Evolutionary conservation across 176 grass and related monocot genomes (phyloP), one percentile per base, ranked within the genome.

Genomic region (Carex myosuroides): DNA sequence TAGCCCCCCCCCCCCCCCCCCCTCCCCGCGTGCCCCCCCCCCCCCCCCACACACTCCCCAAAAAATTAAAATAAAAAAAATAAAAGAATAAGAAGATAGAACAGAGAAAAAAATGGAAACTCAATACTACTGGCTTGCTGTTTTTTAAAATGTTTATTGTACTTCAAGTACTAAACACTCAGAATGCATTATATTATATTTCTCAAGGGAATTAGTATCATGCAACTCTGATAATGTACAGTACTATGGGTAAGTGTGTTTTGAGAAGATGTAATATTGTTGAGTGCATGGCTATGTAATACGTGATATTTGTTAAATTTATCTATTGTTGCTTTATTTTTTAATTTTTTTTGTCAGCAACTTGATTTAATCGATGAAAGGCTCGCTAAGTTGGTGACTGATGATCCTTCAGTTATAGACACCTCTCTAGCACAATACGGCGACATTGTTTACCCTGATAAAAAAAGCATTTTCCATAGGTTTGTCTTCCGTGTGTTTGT

Each of bases 331-430:
- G 74, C 48, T 75, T 46, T 20, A 87, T 75, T 70, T 57, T 79
- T 64, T 13, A 39, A 35, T 35, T 39, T 60, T 18, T 86, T 80
- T 75, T 76, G 6, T 88, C 65, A 99, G 96, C 85, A 89, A 63
- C 84, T 99, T 64, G 70, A 87, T 83, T 87, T 91, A 48, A 67
- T 99, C 58, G 96, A 99, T 52, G 91, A 95, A 26, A 87, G 93
- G 22, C 93, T 99, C 63, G 68, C 91, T 55, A 99, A 87, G 79
- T 83, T 99, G 87, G 85, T 93, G 65, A 99, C 93, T 56, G 96
- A 99, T 88, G 96, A 99, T 86, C 96, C 96, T 65, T 99, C 96
- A 63, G 91, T 95, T 84, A 93, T 99, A 87, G 96, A 99, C 86
- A 75, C 81, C 61, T 88, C 96, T 79, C 96, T 99, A 73, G 81